Base-by-base conservation (phyloP, 1,284 basidiomycete genomes). In the Austroboletus novae-zelandiae region DNA sequence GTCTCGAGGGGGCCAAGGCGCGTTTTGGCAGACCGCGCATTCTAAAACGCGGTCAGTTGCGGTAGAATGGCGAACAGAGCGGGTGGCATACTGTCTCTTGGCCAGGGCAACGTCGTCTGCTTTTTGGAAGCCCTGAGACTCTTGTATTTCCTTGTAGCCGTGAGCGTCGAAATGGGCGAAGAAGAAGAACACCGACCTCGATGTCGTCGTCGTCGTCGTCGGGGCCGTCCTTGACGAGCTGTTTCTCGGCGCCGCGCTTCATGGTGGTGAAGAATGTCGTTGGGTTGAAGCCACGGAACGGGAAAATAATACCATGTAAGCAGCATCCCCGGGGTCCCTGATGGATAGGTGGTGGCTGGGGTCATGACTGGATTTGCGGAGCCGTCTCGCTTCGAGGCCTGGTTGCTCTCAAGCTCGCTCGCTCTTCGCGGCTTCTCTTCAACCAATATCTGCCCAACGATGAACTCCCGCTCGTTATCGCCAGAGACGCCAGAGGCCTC, bases 241-340 rank as follows among this genome's bases (percentile, higher is more conserved):
- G 86, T 53, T 74, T 80, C 44, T 90, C 88, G 60, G 89, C 90
- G 48, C 75, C 78, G 64, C 89, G 80, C 71, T 91, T 92, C 77
- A 87, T 86, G 59, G 53, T 67, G 54, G 57, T 45, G 51, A 48
- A 46, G 45, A 47, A 34, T 52, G 46, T 37, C 9, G 36, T 10
- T 18, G 36, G 36, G 36, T 37, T 4, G n/a, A 17, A 18, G 14
- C 10, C 6, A 18, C 6, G n/a, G 35, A 37, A 18, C 17, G 17
- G n/a, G 36, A 53, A 36, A 50, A 58, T 58, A 56, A 41, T 44
- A 56, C 65, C 39, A 57, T n/a, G 47, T 64, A 59, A 71, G 39
- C 51, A 40, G 34, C 5, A 25, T 61, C 40, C 20, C 43, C 10
- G 48, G 62, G 62, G 61, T 61, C 50, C 35, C 2, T 3, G 2